These are phyloP conservation scores for Russula emetica DNA, from an alignment of 768 basidiomycete genomes.

Conservation along the genomic window DNA sequence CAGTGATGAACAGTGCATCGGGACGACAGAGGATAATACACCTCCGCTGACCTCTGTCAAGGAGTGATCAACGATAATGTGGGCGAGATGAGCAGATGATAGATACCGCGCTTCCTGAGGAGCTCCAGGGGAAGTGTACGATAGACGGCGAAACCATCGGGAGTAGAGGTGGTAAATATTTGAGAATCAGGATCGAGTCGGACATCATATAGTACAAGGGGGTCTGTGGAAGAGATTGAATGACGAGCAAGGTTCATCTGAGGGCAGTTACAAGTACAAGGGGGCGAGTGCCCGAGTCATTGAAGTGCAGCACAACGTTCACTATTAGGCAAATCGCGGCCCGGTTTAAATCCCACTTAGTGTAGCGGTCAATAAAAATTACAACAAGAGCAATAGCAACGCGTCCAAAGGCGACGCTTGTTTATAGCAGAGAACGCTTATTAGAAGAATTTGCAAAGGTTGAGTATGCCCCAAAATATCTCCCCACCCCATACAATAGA, in stretches of 20 bases:
- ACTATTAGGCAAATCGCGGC: conserved; percentile 11
- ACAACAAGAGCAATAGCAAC: conserved; percentile 10
- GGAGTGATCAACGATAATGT: conserved; percentile 25
- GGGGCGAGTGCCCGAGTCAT: conserved; percentile 20
- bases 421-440: conserved; percentile 10
- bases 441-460: conserved; percentile 6
- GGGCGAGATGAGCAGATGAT: conserved; percentile 14
- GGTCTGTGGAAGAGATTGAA: conserved; percentile 71
- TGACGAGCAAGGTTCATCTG: conserved; percentile 86
- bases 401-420: conserved; percentile 12
- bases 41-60: conserved; percentile 69
- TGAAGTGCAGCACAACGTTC: conserved; percentile 2
- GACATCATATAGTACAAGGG: conserved; percentile 71
- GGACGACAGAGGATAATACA: conserved; percentile 70
- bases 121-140: conserved; percentile 69
- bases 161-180: conserved; percentile 77
- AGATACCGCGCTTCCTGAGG: conserved; percentile 74
- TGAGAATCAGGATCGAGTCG: conserved; percentile 75
- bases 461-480: conserved; percentile 8
- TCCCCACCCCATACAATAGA: neutral
- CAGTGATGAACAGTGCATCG: conserved; percentile 75
- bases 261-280: conserved; percentile 22
- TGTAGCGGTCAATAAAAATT: conserved; percentile 5
- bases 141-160: conserved; percentile 81
- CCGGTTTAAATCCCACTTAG: conserved; percentile 6